These are phyloP conservation scores for Neofusicoccum kwambonambiense DNA, from an alignment of 2,329 filamentous ascomycete species.

Conservation along the genomic window DNA sequence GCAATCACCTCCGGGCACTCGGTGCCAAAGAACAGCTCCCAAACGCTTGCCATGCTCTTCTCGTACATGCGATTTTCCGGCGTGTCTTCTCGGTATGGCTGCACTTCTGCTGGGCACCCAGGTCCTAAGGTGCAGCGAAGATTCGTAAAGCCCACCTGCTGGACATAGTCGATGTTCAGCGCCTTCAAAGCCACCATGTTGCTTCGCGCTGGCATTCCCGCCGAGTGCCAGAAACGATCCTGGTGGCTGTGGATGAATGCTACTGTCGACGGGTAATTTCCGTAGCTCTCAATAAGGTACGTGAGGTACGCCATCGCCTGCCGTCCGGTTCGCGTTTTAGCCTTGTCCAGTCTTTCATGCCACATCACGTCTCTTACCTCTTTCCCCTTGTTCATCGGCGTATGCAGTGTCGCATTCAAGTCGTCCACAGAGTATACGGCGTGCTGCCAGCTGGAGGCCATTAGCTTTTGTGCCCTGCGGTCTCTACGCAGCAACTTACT, in stretches of 20 bases:
- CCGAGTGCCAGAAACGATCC: slow-evolving; percentile 20
- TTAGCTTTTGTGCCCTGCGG: neutral
- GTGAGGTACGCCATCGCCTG: slow-evolving; percentile 26
- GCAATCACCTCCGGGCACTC: slow-evolving; percentile 22
- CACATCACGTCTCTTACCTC: slow-evolving; percentile 6
- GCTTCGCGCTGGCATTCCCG: slow-evolving; percentile 14
- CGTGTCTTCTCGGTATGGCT: slow-evolving; percentile 29
- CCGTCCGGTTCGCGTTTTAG: neutral
- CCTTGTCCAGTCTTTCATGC: neutral
- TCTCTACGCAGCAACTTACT: neutral
- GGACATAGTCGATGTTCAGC: slow-evolving; percentile 38
- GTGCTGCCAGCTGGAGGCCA: slow-evolving; percentile 9
- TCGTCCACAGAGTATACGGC: slow-evolving; percentile 22
- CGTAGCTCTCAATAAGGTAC: slow-evolving; percentile 29
- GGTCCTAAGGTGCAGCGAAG: slow-evolving; percentile 38
- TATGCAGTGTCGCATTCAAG: slow-evolving; percentile 18
- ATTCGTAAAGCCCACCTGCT: slow-evolving; percentile 40
- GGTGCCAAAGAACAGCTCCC: slow-evolving; percentile 22
- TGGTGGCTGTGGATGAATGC: slow-evolving; percentile 25
- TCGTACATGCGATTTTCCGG: slow-evolving; percentile 19
- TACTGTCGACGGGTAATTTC: slow-evolving; percentile 23
- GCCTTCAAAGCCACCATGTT: slow-evolving; percentile 21
- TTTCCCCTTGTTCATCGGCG: slow-evolving; percentile 25
- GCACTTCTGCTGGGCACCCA: slow-evolving; percentile 41
- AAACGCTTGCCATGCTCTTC: slow-evolving; percentile 24